These are phyloP conservation scores for Didymella arachidicola DNA, from an alignment of 2,329 filamentous ascomycete genomes.

Conservation along the genomic window DNA sequence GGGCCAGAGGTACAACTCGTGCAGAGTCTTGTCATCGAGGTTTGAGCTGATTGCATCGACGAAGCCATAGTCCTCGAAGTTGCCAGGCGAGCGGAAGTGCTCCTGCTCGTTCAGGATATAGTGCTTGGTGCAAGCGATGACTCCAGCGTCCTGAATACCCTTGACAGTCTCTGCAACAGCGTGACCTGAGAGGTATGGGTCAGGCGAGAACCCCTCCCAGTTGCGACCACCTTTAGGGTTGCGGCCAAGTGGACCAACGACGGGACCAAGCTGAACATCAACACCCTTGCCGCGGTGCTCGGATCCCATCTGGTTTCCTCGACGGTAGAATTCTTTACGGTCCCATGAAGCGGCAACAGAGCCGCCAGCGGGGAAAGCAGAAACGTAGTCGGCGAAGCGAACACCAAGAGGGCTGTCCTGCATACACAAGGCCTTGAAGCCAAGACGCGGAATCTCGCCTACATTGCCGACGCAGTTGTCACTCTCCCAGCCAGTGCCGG, in stretches of 20 bases:
- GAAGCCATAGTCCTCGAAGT: constrained; percentile 68
- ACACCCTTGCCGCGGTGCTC: constrained; percentile 79
- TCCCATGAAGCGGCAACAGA: constrained; percentile 87
- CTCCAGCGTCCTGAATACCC: constrained; percentile 82
- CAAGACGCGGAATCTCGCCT: constrained; percentile 73
- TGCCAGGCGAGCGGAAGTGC: constrained; percentile 70
- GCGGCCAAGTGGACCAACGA: constrained; percentile 76
- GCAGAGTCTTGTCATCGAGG: constrained; percentile 69
- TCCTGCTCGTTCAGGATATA: constrained; percentile 68
- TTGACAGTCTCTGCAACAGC: constrained; percentile 75
- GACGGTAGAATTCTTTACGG: constrained; percentile 70
- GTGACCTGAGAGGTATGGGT: constrained; percentile 77
- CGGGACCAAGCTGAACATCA: constrained; percentile 78
- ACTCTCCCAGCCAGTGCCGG: constrained; percentile 76
- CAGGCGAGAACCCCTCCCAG: constrained; percentile 66
- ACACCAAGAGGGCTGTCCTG: constrained; percentile 87
- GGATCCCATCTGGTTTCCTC: constrained; percentile 76
- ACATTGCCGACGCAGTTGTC: constrained; percentile 70
- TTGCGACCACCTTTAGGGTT: constrained; percentile 67
- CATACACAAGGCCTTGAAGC: constrained; percentile 78
- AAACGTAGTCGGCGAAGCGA: constrained; percentile 79
- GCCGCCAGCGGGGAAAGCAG: constrained; percentile 80
- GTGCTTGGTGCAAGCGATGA: constrained; percentile 76
- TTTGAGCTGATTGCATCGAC: constrained; percentile 68
- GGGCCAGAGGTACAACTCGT: constrained; percentile 69